Base-by-base conservation (phyloP, 768 basidiomycete species). In the Piloderma croceum region DNA sequence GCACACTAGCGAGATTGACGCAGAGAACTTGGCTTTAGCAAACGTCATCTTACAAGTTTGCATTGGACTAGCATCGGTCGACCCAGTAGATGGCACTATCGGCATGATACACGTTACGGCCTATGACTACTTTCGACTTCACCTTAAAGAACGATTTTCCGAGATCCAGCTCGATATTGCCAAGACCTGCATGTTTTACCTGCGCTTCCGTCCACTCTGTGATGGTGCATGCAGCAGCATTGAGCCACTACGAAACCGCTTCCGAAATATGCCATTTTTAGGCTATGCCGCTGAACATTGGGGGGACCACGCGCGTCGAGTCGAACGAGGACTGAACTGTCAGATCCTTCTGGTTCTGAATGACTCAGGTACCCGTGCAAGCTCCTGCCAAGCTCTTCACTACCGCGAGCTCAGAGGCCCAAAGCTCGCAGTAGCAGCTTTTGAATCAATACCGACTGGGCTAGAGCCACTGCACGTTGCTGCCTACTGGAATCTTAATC, bases 341-440 rank as follows among this genome's bases (percentile, higher is more conserved):
- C 24, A 40, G 27, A 45, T 45, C 23, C 21, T 38, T 15, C 10
- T 13, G 11, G 34, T 45, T 36, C 25, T 45, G 21, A 35, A 37
- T 7, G 20, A 45, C 23, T 11, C 22, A 15, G 24, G 39, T 17
- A 34, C 37, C 4, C 34, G 44, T 15, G 44, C 25, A 6, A 45
- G 44, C 18, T 34, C 44, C 29, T 45, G 40, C 39, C 44, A 45
- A 23, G 44, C 39, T 10, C 44, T 45, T 17, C 44, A 45, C 13
- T 39, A 45, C 34, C 44, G 39, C 21, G 31, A 31, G 17, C 44
- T 21, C 13, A 34, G 27, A 9, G 44, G 37, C 9, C 25, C 44
- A 7, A 38, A 37, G 21, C 39, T 45, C 29, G 44, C 39, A 11
- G 44, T 36, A 23, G 39, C 44, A 34, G 39, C 39, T 23, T 45